Evolutionary conservation across 306 rosid species (phyloP).

Genomic region (Prunus kanzakura): DNA sequence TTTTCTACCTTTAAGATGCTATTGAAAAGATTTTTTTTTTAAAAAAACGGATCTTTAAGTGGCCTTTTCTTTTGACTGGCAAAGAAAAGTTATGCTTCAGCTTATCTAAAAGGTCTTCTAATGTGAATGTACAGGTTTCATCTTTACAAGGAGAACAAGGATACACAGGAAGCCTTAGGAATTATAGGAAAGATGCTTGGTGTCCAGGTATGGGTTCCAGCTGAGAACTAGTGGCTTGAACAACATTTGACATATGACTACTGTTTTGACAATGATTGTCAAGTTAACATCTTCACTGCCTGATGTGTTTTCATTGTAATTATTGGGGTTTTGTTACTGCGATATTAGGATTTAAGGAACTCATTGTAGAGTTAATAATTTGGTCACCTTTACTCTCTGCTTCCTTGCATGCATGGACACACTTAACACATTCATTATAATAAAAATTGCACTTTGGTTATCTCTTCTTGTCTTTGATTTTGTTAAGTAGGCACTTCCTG

Average conservation of each 20-base stretch:
- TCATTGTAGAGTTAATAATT: background rate
- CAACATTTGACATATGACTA: background rate
- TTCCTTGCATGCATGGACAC: background rate
- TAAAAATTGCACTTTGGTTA: background rate
- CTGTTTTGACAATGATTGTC: background rate
- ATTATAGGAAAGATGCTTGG: constrained; percentile 86
- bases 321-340: background rate
- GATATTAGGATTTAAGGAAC: background rate
- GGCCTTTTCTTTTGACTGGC: background rate
- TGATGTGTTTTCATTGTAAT: background rate
- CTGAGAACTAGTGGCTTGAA: background rate
- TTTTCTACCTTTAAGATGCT: background rate
- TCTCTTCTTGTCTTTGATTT: background rate
- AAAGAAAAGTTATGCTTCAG: background rate
- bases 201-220: constrained; percentile 54
- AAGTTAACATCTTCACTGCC: background rate
- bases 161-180: constrained; percentile 92
- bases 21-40: background rate
- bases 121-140: constrained; percentile 58
- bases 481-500: background rate
- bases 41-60: background rate
- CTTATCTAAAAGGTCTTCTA: background rate
- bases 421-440: background rate
- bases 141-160: constrained; percentile 95
- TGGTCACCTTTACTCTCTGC: background rate